Evolutionary conservation across 306 rosid species (phyloP), one percentile per base, ranked within the genome.

Genomic region (Lathyrus sativus): DNA sequence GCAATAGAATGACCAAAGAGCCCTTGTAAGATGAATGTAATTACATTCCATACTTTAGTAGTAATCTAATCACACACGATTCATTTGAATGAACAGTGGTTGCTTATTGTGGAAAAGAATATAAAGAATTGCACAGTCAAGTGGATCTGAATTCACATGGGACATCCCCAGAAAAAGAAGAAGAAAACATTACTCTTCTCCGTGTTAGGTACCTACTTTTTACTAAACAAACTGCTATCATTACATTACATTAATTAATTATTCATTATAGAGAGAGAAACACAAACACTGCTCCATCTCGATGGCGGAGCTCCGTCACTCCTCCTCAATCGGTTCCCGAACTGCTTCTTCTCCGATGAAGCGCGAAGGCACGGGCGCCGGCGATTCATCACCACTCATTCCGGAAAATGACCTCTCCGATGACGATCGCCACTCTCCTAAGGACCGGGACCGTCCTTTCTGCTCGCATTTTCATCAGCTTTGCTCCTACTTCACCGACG

Each of bases 301-400:
- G 45, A 92, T 88, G 97, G 96, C 88, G 68, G 99, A 95, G 97
- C 88, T 95, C 72, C 71, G 99, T 59, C 89, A 90, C 83, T 71
- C 91, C 48, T 74, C 97, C 67, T 80, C 98, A 59, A 63, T 86
- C 53, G 97, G 95, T 35, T 53, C 70, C 45, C 95, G 97, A 39
- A 82, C 88, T 74, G 29, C 84, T 26, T 88, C 96, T 42, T 95
- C 97, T 61, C 97, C 99, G 57, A 79, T 87, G 88, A 90, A 87
- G 81, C 95, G 97, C 51, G 99, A 90, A 68, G 89, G 84, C 62
- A 85, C 74, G 68, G 90, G 86, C 65, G 87, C 74, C 72, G 89
- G 59, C 7, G 95, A 82, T 49, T 73, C 89, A 2, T 85, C 95
- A 1, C 97, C 97, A 51, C 65, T 88, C 38, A 46, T 84, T 5